Conservation (phyloP, 345 rosid species). For the Gossypium stocksii region DNA sequence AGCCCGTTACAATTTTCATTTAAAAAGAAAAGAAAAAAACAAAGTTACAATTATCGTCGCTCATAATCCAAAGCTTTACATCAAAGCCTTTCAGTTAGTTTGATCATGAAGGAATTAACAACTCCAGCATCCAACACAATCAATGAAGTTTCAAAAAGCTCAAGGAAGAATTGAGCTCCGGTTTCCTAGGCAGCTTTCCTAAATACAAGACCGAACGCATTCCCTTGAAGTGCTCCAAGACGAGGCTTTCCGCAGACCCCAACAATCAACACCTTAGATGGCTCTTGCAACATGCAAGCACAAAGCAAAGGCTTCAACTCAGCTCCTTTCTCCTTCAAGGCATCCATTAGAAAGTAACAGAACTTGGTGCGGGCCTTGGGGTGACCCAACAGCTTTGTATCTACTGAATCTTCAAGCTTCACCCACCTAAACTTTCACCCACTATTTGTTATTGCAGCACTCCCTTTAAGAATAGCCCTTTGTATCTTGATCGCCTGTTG, state of each 20-base stretch:
- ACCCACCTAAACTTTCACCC: constrained; percentile 96
- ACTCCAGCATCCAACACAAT: constrained; percentile 68
- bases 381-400: constrained; percentile 72
- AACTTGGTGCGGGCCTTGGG: constrained; percentile 93
- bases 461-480: constrained; percentile 87
- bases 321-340: constrained; percentile 89
- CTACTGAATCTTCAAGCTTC: constrained; percentile 77
- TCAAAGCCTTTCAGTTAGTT: constrained; percentile 79
- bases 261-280: constrained; percentile 69
- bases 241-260: constrained; percentile 94
- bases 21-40: not conserved
- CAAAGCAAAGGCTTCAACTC: constrained; percentile 86
- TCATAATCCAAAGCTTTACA: constrained; percentile 10
- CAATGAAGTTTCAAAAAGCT: constrained; percentile 97
- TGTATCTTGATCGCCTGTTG: constrained; percentile 90
- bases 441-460: constrained; percentile 74
- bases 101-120: constrained; percentile 82
- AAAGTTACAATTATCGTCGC: too few relatives aligned
- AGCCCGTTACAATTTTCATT: too few relatives aligned
- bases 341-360: constrained; percentile 97
- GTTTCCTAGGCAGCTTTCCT: constrained; percentile 80
- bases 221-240: constrained; percentile 88
- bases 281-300: constrained; percentile 68
- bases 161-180: constrained; percentile 81
- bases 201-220: constrained; percentile 83